phyloP scores from a whole-genome alignment of 1,139 yeast genomes.

The Hansenula sp. region DNA sequence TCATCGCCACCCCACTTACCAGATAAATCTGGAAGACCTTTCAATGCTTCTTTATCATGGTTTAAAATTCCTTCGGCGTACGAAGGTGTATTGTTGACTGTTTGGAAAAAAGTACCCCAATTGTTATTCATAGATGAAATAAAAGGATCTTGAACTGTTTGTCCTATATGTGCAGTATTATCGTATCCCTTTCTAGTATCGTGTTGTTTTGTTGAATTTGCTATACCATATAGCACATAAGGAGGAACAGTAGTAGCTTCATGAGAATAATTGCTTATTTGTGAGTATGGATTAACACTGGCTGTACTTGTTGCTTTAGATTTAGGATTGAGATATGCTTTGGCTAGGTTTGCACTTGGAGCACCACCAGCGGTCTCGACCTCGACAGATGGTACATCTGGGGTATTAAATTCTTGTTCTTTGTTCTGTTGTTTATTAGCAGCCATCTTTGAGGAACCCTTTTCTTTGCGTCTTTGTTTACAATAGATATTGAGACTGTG shows the following conservation, averaged over 20 bases:
- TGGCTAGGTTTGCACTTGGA: not conserved
- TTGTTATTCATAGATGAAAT: constrained; percentile 23
- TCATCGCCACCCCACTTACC: constrained; percentile 72
- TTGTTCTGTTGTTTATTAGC: not conserved
- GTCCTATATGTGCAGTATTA: constrained; percentile 21
- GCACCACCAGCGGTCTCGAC: not conserved
- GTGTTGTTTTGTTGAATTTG: constrained; percentile 33
- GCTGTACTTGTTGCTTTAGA: constrained; percentile 7
- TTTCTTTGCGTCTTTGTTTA: no score
- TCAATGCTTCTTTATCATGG: constrained; percentile 18
- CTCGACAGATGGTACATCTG: not conserved
- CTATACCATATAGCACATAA: constrained; percentile 52
- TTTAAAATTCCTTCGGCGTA: constrained; percentile 22
- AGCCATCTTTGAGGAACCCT: not conserved
- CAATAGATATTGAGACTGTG: no score
- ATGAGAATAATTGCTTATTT: constrained; percentile 25
- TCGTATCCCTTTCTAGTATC: constrained; percentile 1
- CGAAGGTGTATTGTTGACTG: constrained; percentile 26
- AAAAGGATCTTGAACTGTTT: constrained; percentile 22
- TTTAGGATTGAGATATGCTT: constrained; percentile 1
- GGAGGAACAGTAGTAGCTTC: constrained; percentile 43
- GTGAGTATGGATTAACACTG: constrained; percentile 9
- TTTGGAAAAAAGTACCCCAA: constrained; percentile 25
- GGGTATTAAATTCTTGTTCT: not conserved
- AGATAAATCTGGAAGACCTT: constrained; percentile 28